phyloP scores from a whole-genome alignment of 768 basidiomycete genomes.

The Astraeus odoratus region DNA sequence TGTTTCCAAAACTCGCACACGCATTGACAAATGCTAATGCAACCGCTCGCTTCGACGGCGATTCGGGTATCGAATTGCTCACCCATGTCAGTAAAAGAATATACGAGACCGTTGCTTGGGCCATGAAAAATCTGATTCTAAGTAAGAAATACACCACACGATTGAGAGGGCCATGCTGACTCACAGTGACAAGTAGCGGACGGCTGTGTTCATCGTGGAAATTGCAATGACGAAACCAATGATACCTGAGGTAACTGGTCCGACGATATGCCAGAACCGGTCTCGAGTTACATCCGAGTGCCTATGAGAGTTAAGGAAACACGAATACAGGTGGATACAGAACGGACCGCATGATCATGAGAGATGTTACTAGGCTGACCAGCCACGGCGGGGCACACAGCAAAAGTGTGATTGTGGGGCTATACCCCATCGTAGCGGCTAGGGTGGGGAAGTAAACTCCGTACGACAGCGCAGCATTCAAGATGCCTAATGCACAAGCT shows the following conservation, averaged over 20 bases:
- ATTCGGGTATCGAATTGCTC: too few relatives aligned
- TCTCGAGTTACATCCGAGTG: neutral
- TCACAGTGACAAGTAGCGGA: slow-evolving; percentile 57
- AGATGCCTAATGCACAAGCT: slow-evolving; percentile 49
- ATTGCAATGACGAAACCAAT: slow-evolving; percentile 59
- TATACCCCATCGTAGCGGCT: slow-evolving; percentile 59
- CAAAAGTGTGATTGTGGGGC: slow-evolving; percentile 49
- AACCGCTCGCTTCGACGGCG: slow-evolving; percentile 53
- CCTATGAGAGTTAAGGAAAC: neutral
- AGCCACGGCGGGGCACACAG: slow-evolving; percentile 65
- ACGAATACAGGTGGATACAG: too few relatives aligned
- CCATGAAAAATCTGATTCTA: neutral
- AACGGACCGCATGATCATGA: neutral
- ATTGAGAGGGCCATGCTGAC: slow-evolving; percentile 8
- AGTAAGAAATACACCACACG: neutral
- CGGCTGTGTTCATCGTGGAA: slow-evolving; percentile 49
- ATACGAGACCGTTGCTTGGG: slow-evolving; percentile 60
- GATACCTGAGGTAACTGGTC: slow-evolving; percentile 27
- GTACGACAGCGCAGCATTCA: slow-evolving; percentile 54
- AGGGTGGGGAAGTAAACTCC: slow-evolving; percentile 72
- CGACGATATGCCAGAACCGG: neutral
- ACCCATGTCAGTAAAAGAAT: slow-evolving; percentile 22
- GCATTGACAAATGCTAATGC: slow-evolving; percentile 73
- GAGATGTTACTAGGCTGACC: neutral
- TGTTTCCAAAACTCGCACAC: slow-evolving; percentile 72